Conservation (phyloP, 2,329 filamentous ascomycete species). For the Penicillium psychrosexuale region DNA sequence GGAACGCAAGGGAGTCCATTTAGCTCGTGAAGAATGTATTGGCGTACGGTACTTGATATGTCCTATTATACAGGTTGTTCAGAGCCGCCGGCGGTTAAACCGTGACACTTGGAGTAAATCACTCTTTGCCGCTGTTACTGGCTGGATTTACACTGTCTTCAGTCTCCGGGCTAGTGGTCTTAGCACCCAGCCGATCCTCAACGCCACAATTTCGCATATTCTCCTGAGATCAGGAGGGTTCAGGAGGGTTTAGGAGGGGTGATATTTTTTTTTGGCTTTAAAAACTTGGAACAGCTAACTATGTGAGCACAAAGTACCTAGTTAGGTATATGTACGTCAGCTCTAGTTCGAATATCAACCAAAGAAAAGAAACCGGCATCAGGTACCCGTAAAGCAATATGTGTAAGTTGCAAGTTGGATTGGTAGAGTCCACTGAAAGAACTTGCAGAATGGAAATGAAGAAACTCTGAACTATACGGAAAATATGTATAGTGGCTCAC, state of each 20-base stretch:
- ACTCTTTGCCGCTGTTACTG: not conserved
- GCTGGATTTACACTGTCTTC: slow-evolving; percentile 1
- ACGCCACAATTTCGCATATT: slow-evolving; percentile 5
- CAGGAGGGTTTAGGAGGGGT: not conserved
- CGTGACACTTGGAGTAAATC: not conserved
- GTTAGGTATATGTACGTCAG: not conserved
- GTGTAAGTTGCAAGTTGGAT: not conserved
- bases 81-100: slow-evolving; percentile 8
- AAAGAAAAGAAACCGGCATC: not conserved
- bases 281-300: not conserved
- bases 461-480: not conserved
- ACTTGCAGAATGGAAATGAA: not conserved
- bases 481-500: not conserved
- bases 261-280: not conserved
- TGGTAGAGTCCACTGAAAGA: not conserved
- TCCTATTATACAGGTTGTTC: not conserved
- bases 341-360: slow-evolving; percentile 2
- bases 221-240: not conserved
- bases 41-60: not conserved
- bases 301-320: not conserved
- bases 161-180: slow-evolving; percentile 4
- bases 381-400: not conserved
- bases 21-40: slow-evolving; percentile 1
- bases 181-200: slow-evolving; percentile 7
- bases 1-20: not conserved